These are phyloP conservation scores for Sporothrix globosa DNA, from an alignment of 2,329 filamentous ascomycete species.

Conservation along the genomic window DNA sequence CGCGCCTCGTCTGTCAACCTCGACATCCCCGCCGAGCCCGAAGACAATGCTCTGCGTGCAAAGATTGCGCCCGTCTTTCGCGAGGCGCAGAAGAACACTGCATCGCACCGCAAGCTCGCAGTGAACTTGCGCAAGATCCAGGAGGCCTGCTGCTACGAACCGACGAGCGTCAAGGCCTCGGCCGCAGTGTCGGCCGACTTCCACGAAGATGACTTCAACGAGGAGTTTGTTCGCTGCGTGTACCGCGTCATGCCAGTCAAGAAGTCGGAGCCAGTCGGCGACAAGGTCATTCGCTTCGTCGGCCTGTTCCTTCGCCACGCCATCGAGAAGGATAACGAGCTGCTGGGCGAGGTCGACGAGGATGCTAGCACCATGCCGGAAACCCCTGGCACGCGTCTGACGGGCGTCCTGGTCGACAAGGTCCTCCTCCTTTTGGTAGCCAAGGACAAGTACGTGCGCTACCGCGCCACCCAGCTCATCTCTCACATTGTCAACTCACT, in stretches of 20 bases:
- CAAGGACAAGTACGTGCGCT: constrained; percentile 93
- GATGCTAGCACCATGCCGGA: constrained; percentile 74
- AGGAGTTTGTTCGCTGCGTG: constrained; percentile 81
- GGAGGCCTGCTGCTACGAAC: constrained; percentile 76
- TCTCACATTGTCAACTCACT: constrained; percentile 91
- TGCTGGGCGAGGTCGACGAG: constrained; percentile 66
- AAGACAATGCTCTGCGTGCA: constrained; percentile 69
- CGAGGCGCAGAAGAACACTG: constrained; percentile 85
- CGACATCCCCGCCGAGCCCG: constrained; percentile 71
- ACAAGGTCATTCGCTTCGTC: constrained; percentile 81
- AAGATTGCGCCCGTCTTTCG: constrained; percentile 74
- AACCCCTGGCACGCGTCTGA: constrained; percentile 81
- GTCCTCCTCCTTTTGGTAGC: constrained; percentile 75
- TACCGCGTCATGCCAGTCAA: constrained; percentile 82
- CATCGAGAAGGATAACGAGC: constrained; percentile 70
- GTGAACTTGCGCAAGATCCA: constrained; percentile 89
- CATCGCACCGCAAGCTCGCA: constrained; percentile 85
- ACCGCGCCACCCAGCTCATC: constrained; percentile 84
- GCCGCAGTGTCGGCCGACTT: constrained; percentile 63
- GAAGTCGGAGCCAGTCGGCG: constrained; percentile 87
- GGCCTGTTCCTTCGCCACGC: constrained; percentile 81
- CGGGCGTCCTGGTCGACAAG: constrained; percentile 70
- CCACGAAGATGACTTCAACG: constrained; percentile 83
- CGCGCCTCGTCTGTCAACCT: constrained; percentile 51
- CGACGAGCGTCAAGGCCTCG: constrained; percentile 48